Evolutionary conservation across 2,329 filamentous ascomycete genomes (phyloP).

Genomic region (Thelonectria rubi): DNA sequence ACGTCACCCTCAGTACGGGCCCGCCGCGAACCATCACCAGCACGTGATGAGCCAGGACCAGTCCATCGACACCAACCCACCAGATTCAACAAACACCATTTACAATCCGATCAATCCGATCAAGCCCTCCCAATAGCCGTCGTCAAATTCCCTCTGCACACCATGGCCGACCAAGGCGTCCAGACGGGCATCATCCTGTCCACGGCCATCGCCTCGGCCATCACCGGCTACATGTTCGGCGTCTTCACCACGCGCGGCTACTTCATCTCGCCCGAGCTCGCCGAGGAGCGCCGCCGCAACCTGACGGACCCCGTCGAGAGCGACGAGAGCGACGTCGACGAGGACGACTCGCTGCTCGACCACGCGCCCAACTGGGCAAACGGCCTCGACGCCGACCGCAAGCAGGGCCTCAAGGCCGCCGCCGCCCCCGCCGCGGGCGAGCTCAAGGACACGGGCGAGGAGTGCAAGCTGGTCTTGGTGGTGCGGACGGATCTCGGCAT

Average conservation of each 20-base stretch:
- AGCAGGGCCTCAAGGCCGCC: slow-evolving; percentile 62
- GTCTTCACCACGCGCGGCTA: slow-evolving; percentile 74
- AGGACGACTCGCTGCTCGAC: slow-evolving; percentile 66
- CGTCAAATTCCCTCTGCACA: slow-evolving; percentile 7
- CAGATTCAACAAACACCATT: slow-evolving; percentile 3
- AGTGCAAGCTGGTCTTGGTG: slow-evolving; percentile 93
- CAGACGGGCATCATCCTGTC: slow-evolving; percentile 71
- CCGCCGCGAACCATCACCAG: slow-evolving; percentile 5
- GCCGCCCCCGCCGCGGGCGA: too few species aligned
- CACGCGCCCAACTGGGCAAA: slow-evolving; percentile 75
- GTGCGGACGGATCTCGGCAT: slow-evolving; percentile 95
- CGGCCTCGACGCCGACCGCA: slow-evolving; percentile 65
- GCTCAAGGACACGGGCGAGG: slow-evolving; percentile 65
- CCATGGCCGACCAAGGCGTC: slow-evolving; percentile 51
- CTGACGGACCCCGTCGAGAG: slow-evolving; percentile 70
- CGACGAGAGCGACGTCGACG: slow-evolving; percentile 74
- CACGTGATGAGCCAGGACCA: slow-evolving; percentile 17
- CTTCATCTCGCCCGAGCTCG: slow-evolving; percentile 64
- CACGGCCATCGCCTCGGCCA: slow-evolving; percentile 76
- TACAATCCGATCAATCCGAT: not conserved
- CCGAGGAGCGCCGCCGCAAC: slow-evolving; percentile 64
- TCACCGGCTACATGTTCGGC: slow-evolving; percentile 84
- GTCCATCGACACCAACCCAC: slow-evolving; percentile 2
- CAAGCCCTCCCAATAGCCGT: not conserved
- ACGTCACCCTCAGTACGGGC: not conserved